A percentile compares a stretch with the other conserved stretches of the same genome.
These are phyloP conservation scores for Syncephalastrum contaminatum DNA, from an alignment of 371 early-diverging fungal genomes.

Conservation along the genomic window DNA sequence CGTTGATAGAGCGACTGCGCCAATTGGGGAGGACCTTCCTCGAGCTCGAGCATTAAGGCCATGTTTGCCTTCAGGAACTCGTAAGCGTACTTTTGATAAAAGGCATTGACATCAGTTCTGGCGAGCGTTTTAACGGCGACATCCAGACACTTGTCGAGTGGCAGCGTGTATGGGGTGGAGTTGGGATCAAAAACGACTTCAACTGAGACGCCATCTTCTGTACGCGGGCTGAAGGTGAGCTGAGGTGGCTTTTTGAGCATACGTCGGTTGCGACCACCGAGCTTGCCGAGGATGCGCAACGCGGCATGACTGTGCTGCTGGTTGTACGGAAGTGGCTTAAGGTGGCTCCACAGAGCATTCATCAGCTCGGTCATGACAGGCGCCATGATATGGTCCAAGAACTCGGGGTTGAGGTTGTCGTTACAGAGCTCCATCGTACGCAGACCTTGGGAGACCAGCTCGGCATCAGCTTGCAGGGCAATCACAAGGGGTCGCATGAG, in stretches of 20 bases:
- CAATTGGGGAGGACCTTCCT: constrained; percentile 55
- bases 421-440: constrained; percentile 97
- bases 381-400: constrained; percentile 93
- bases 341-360: constrained; percentile 88
- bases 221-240: constrained; percentile 47
- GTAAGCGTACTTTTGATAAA: constrained; percentile 68
- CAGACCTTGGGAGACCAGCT: constrained; percentile 93
- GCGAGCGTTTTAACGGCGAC: constrained; percentile 60
- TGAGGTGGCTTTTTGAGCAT: constrained; percentile 71
- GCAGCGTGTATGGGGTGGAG: constrained; percentile 48
- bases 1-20: constrained; percentile 45
- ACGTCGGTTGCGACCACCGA: constrained; percentile 90
- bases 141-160: constrained; percentile 54
- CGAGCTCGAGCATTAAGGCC: constrained; percentile 71
- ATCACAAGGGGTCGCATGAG: constrained; percentile 96
- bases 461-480: constrained; percentile 89
- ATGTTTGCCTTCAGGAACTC: constrained; percentile 70
- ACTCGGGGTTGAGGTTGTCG: constrained; percentile 96
- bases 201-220: constrained; percentile 65
- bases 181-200: constrained; percentile 64
- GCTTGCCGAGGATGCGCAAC: constrained; percentile 94
- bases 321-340: constrained; percentile 84
- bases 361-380: constrained; percentile 94
- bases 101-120: constrained; percentile 47
- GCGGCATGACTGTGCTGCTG: constrained; percentile 83